phyloP scores from a whole-genome alignment of 2,329 filamentous ascomycete genomes.

The Aspergillus nomiae region DNA sequence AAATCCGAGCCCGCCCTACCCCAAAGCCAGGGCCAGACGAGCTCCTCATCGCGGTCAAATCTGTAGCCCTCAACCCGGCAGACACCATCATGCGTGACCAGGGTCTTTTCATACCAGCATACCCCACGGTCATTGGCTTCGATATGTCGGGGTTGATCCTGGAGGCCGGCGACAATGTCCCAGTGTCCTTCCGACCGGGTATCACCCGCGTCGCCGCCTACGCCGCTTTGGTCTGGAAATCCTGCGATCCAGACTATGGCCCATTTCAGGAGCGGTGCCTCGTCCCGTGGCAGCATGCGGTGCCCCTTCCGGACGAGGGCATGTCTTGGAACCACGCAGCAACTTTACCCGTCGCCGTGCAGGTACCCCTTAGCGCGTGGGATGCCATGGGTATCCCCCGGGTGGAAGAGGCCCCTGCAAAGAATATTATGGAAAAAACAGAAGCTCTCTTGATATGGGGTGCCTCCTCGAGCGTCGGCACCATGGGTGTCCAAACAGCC shows the following conservation, averaged over 20 bases:
- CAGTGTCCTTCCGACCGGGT: slow-evolving; percentile 34
- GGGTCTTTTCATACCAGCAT: slow-evolving; percentile 45
- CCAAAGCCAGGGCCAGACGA: slow-evolving; percentile 51
- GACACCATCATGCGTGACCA: slow-evolving; percentile 46
- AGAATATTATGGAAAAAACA: slow-evolving; percentile 18
- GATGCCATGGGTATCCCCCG: slow-evolving; percentile 40
- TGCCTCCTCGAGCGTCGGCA: slow-evolving; percentile 49
- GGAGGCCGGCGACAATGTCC: slow-evolving; percentile 44
- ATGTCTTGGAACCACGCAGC: slow-evolving; percentile 47
- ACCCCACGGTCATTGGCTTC: slow-evolving; percentile 43
- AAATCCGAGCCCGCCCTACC: slow-evolving; percentile 42
- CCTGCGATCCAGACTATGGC: slow-evolving; percentile 50
- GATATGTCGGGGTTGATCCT: slow-evolving; percentile 50
- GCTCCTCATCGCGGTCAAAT: slow-evolving; percentile 51
- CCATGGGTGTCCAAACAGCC: slow-evolving; percentile 47
- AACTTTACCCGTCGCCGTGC: slow-evolving; percentile 42
- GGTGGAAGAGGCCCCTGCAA: slow-evolving; percentile 12
- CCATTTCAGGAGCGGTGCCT: slow-evolving; percentile 49
- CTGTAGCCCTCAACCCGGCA: slow-evolving; percentile 53
- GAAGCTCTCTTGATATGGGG: slow-evolving; percentile 49
- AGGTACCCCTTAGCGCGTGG: slow-evolving; percentile 44
- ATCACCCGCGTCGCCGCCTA: slow-evolving; percentile 45
- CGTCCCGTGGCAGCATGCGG: slow-evolving; percentile 45
- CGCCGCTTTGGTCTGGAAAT: slow-evolving; percentile 45
- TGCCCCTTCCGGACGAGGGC: slow-evolving; percentile 33